Evolutionary conservation across 345 rosid genomes (phyloP).

Genomic region (Salix purpurea): DNA sequence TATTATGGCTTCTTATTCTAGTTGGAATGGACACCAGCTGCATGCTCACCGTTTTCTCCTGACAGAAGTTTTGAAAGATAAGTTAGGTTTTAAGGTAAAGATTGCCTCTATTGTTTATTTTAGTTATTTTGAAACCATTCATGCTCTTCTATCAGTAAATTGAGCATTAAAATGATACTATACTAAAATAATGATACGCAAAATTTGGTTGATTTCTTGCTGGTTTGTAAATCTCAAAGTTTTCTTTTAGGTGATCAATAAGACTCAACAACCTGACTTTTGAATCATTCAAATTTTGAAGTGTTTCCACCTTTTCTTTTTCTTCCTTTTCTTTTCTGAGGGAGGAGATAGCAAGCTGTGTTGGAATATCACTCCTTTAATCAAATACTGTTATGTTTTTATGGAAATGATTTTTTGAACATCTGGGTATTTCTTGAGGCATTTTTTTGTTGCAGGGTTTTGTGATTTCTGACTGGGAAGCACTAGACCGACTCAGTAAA

Average conservation of each 20-base stretch:
- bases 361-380: not conserved
- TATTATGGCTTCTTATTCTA: slow-evolving; percentile 79
- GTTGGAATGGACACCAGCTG: slow-evolving; percentile 75
- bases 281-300: not conserved
- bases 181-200: not conserved
- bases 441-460: slow-evolving; percentile 55
- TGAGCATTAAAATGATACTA: not conserved
- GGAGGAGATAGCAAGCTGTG: not conserved
- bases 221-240: not conserved
- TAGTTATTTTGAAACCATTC: not conserved
- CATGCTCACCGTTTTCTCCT: slow-evolving; percentile 65
- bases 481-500: slow-evolving; percentile 54
- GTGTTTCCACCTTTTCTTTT: not conserved
- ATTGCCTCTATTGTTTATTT: not conserved
- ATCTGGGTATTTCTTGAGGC: not conserved
- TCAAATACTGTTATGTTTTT: not conserved
- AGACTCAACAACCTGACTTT: not conserved
- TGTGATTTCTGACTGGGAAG: slow-evolving; percentile 87
- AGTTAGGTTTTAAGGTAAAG: slow-evolving; percentile 73
- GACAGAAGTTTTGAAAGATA: slow-evolving; percentile 67
- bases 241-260: not conserved
- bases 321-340: not conserved
- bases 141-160: no score
- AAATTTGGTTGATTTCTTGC: not conserved
- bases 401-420: not conserved